Percentiles rank a stretch among this genome's conserved stretches.
Evolutionary conservation across 306 rosid genomes (phyloP).

Genomic region (Cucumis melo): DNA sequence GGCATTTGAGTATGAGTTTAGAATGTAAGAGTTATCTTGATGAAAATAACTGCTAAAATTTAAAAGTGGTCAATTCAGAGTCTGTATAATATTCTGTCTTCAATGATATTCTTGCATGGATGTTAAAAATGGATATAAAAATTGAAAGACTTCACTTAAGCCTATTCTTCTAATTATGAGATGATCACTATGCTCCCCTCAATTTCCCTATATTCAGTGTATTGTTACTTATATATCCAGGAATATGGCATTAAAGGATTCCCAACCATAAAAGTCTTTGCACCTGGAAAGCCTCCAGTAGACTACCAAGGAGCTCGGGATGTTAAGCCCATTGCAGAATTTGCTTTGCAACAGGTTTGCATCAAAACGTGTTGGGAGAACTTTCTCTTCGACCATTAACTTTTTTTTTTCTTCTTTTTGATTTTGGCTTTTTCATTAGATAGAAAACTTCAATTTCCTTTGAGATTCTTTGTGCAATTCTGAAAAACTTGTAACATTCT

Average conservation of each 20-base stretch:
- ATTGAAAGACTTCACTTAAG: neutral
- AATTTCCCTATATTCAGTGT: neutral
- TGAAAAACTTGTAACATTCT: neutral
- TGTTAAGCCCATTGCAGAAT: slow-evolving; percentile 79
- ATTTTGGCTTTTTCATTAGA: neutral
- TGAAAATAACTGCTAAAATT: neutral
- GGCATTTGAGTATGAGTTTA: neutral
- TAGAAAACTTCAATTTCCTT: neutral
- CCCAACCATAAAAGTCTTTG: slow-evolving; percentile 89
- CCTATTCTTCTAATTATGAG: neutral
- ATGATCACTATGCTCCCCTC: neutral
- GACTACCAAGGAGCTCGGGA: slow-evolving; percentile 98
- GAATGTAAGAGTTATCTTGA: neutral
- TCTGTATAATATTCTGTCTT: neutral
- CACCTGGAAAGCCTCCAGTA: slow-evolving; percentile 71
- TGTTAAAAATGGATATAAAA: neutral
- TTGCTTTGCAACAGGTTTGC: slow-evolving; percentile 78
- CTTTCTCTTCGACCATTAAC: neutral
- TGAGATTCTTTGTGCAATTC: neutral
- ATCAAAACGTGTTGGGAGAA: neutral
- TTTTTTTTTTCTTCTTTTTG: neutral
- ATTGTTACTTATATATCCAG: slow-evolving; percentile 23
- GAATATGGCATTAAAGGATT: slow-evolving; percentile 87
- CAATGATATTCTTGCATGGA: neutral
- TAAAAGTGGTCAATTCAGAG: neutral